Evolutionary conservation across 805 yeast genomes (phyloP), one percentile per base, ranked within the genome.

Genomic region (Saccharomycopsis sp.): DNA sequence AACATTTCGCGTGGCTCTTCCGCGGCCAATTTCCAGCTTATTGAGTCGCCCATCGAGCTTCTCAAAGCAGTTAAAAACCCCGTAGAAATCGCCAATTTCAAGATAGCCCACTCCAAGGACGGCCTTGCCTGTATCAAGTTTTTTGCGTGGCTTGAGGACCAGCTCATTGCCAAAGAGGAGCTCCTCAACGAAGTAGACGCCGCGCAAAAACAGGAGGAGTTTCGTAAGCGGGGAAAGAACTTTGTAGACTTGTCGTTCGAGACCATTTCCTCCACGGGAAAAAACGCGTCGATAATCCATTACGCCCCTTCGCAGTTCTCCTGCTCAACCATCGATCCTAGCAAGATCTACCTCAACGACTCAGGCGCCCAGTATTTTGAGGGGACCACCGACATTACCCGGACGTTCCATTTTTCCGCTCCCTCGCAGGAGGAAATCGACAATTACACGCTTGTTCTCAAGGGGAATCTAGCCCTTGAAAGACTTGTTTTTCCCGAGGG

Each of bases 361-460:
- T 82, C 96, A 1, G 99, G 99, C 2, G 89, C 94, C 0, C 99
- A 94, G 66, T 92, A 81, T 67, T 69, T 86, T 21, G 97, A 91
- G 66, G 99, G 99, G 9, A 94, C 99, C 0, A 94, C 99, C 0
- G 99, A 94, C 68, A 89, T 92, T 24, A 94, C 99, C 0, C 79
- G 99, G 65, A 90, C 97, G 0, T 71, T 83, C 53, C 92, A 89
- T 68, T 86, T 90, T 67, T 67, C 71, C 1, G 69, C 71, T 1
- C 89, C 92, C 15, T 65, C 79, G 0, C 65, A 64, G 16, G 87
- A 86, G 61, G 85, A 86, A 67, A 75, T 73, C 40, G 79, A 77
- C 62, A 83, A 83, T 55, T 92, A 89, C 70, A 88, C 98, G 0
- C 73, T 89, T 50, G 99, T 94, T 0, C 76, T 94, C 57, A 90